phyloP scores from a whole-genome alignment of 441 rosid genomes.

The Euphorbia neoarborescens region DNA sequence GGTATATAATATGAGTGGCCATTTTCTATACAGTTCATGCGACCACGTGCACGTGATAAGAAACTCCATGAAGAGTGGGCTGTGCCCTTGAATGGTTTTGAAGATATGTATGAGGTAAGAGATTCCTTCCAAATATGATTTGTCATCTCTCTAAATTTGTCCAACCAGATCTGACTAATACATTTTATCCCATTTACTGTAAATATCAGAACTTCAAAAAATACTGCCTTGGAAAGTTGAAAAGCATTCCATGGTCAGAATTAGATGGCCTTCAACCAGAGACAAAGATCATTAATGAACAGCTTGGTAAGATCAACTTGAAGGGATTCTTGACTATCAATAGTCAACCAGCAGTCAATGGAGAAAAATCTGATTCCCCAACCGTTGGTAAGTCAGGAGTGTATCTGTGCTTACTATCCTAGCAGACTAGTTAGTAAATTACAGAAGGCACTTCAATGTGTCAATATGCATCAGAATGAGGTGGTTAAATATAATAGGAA shows the following conservation, averaged over 20 bases:
- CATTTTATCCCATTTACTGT: slow-evolving; percentile 12
- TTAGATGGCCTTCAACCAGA: slow-evolving; percentile 84
- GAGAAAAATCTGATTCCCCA: slow-evolving; percentile 67
- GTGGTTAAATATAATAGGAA: background rate
- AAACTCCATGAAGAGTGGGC: slow-evolving; percentile 84
- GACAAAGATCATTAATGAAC: slow-evolving; percentile 79
- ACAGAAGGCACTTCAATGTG: background rate
- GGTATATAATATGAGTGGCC: background rate
- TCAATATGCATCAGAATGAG: background rate
- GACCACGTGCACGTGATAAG: slow-evolving; percentile 82
- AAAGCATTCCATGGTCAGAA: slow-evolving; percentile 93
- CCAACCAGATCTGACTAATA: slow-evolving; percentile 1
- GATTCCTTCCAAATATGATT: slow-evolving; percentile 9
- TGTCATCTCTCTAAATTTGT: background rate
- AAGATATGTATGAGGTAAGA: slow-evolving; percentile 75
- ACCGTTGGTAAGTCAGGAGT: slow-evolving; percentile 56
- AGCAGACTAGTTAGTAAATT: background rate
- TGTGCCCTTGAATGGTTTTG: slow-evolving; percentile 52
- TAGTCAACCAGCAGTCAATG: slow-evolving; percentile 92
- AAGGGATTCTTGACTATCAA: slow-evolving; percentile 90
- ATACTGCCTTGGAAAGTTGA: slow-evolving; percentile 70
- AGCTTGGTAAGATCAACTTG: slow-evolving; percentile 70
- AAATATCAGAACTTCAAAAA: slow-evolving; percentile 62
- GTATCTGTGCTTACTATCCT: background rate
- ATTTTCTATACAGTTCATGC: slow-evolving; percentile 55